Percentiles rank a stretch among this genome's conserved stretches.
Conservation (phyloP, 2,329 filamentous ascomycete species). For the Fusarium udum region DNA sequence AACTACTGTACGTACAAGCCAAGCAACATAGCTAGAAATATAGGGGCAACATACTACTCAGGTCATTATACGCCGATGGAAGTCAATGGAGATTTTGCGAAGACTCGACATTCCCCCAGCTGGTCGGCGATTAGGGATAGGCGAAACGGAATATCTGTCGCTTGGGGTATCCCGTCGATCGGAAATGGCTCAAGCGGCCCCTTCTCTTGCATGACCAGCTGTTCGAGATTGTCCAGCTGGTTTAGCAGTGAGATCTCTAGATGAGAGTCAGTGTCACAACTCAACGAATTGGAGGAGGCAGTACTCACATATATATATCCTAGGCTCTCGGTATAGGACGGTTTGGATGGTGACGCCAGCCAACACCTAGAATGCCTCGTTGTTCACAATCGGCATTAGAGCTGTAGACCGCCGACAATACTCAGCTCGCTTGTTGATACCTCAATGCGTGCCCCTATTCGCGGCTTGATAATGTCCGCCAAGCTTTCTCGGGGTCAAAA, state of each 20-base stretch:
- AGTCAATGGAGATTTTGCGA: accelerated
- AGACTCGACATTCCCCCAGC: accelerated
- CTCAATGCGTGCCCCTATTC: neutral
- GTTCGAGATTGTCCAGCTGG: neutral
- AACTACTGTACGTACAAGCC: neutral
- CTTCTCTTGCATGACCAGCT: neutral
- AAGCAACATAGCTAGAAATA: neutral
- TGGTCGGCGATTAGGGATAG: accelerated
- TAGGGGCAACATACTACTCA: neutral
- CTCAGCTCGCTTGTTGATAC: accelerated
- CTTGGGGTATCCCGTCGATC: accelerated
- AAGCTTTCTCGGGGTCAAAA: neutral
- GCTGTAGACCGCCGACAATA: neutral
- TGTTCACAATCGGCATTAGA: neutral
- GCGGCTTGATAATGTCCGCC: neutral
- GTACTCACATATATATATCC: neutral
- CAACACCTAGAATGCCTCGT: neutral
- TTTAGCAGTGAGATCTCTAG: neutral
- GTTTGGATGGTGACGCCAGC: accelerated
- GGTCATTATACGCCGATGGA: neutral
- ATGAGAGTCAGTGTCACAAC: neutral
- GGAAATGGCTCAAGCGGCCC: accelerated
- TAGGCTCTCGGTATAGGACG: accelerated
- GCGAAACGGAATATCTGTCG: accelerated
- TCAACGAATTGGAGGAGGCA: too few relatives aligned